Percentiles rank a stretch among this genome's conserved stretches.
Conservation (phyloP, 495 filamentous ascomycete species). For the Penicillium egyptiacum region DNA sequence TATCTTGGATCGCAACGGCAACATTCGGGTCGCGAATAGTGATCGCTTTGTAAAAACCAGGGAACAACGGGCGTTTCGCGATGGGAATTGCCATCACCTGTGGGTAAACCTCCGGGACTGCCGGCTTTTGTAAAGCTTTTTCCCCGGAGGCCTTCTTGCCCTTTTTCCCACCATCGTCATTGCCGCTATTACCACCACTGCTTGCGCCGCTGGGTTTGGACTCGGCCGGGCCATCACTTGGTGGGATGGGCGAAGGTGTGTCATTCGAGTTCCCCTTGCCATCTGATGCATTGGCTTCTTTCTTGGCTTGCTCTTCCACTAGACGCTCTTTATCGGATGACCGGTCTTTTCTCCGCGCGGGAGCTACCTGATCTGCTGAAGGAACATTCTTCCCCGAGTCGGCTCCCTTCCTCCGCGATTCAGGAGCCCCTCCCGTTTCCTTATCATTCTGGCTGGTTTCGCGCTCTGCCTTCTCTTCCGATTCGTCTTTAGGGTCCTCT, state of each 20-base stretch:
- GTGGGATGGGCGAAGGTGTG: conserved; percentile 50
- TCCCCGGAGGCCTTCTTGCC: conserved; percentile 68
- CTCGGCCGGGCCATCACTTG: conserved; percentile 39
- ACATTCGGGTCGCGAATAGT: conserved; percentile 92
- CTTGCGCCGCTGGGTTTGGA: conserved; percentile 51
- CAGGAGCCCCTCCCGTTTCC: conserved; percentile 30
- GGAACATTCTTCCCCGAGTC: conserved; percentile 37
- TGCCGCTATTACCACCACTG: conserved; percentile 45
- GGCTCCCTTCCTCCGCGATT: conserved; percentile 37
- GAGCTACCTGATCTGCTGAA: conserved; percentile 29
- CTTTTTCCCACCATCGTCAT: conserved; percentile 54
- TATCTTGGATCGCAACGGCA: conserved; percentile 84
- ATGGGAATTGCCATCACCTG: conserved; percentile 99
- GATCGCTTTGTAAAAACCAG: conserved; percentile 98
- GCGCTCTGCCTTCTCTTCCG: conserved; percentile 34
- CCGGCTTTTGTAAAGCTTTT: conserved; percentile 77
- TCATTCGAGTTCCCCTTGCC: conserved; percentile 43
- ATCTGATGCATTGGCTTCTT: conserved; percentile 38
- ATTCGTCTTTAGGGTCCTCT: conserved; percentile 39
- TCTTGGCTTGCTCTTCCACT: conserved; percentile 44
- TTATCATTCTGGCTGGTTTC: conserved; percentile 36
- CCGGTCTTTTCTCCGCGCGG: conserved; percentile 42
- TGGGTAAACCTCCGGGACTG: conserved; percentile 92
- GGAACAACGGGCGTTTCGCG: conserved; percentile 89
- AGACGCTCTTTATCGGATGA: conserved; percentile 41